Base-by-base conservation (phyloP, 805 yeast species). In the Yamadazyma phyllophila region DNA sequence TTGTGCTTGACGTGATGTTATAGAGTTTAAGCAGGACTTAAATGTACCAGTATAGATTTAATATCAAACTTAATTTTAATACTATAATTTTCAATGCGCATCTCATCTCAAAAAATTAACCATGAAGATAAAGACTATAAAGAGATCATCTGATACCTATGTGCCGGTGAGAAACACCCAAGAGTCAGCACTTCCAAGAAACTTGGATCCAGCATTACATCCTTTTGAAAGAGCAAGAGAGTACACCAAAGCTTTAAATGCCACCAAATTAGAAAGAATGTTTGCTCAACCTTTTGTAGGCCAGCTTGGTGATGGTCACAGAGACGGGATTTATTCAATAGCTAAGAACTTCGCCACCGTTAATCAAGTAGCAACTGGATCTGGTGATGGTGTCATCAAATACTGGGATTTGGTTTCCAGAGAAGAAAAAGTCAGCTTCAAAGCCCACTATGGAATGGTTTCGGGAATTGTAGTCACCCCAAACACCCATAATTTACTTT, bases 181-280 rank as follows among this genome's bases (percentile, higher is more conserved):
- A 62, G 92, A 89, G 57, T 82, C 92, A 2, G 80, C 92, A 16
- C 65, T 88, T 43, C 92, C 97, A 0, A 78, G 99, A 48, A 94
- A 94, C 66, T 70, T 94, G 56, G 85, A 92, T 61, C 97, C 99
- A 1, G 94, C 92, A 16, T 73, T 94, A 39, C 99, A 94, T 69
- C 99, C 97, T 0, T 92, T 94, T 59, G 98, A 94, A 67, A 76
- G 98, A 56, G 97, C 98, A 5, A 77, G 99, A 61, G 99, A 94
- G 66, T 94, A 94, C 60, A 88, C 97, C 14, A 80, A 91, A 54
- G 98, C 98, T 0, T 68, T 94, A 43, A 92, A 88, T 46, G 98
- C 99, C 24, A 91, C 98, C 12, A 94, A 94, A 62, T 65, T 94
- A 69, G 98, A 92, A 61, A 78, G 97, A 54, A 85, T 94, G 87